A percentile compares a stretch with the other conserved stretches of the same genome.
phyloP scores from a whole-genome alignment of 208 protist genomes.

The Angomonas deanei region DNA sequence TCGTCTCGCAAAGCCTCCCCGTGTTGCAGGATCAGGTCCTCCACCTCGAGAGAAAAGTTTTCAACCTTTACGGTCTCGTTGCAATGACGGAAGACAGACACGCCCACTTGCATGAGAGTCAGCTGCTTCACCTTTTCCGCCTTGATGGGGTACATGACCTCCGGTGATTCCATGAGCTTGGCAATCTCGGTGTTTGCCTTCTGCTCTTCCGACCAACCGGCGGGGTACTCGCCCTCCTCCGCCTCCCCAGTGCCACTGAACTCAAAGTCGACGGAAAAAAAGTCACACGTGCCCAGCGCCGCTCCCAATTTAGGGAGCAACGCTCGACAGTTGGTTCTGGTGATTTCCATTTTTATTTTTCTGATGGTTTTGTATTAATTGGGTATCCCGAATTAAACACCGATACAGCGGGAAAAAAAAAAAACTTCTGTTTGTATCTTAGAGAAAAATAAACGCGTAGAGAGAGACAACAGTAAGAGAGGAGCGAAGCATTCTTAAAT shows the following conservation, averaged over 20 bases:
- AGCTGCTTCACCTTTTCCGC: conserved; percentile 23
- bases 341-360: conserved; percentile 28
- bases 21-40: too few species aligned
- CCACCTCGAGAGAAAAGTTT: too few species aligned
- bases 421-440: too few species aligned
- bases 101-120: conserved; percentile 51
- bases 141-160: conserved; percentile 32
- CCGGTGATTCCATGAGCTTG: conserved; percentile 21
- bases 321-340: conserved; percentile 21
- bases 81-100: conserved; percentile 34
- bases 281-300: conserved; percentile 26
- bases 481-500: too few species aligned
- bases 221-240: not conserved
- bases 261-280: conserved; percentile 54
- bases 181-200: not conserved
- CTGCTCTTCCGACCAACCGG: not conserved
- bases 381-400: too few species aligned
- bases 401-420: too few species aligned
- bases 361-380: not conserved
- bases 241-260: conserved; percentile 53
- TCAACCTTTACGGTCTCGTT: too few species aligned
- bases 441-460: too few species aligned
- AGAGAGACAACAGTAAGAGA: too few species aligned
- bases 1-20: not conserved
- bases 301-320: conserved; percentile 17